A percentile compares a stretch with the other conserved stretches of the same genome.
These are phyloP conservation scores for Saturnispora silvae DNA, from an alignment of 805 yeast species.

Conservation along the genomic window DNA sequence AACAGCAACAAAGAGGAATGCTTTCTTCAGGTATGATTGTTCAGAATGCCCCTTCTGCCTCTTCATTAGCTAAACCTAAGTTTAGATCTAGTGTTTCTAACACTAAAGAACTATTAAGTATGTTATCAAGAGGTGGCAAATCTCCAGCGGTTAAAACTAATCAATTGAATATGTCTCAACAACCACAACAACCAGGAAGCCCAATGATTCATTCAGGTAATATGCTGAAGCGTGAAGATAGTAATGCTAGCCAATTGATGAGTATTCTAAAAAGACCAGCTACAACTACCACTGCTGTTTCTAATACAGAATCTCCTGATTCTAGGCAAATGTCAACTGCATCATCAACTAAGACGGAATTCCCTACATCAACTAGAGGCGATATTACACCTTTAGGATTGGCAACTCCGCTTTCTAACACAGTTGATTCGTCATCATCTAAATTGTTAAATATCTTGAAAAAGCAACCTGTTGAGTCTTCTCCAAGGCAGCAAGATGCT, in stretches of 20 bases:
- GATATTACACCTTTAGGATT: background rate
- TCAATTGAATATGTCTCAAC: background rate
- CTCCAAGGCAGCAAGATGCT: background rate
- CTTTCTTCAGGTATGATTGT: background rate
- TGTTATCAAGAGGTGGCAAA: constrained; percentile 10
- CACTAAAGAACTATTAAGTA: constrained; percentile 24
- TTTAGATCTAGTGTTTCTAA: constrained; percentile 24
- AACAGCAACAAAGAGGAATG: background rate
- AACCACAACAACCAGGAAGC: background rate
- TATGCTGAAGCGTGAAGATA: constrained; percentile 8
- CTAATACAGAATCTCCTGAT: constrained; percentile 7
- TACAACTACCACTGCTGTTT: background rate
- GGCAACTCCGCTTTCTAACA: background rate
- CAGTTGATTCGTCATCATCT: background rate
- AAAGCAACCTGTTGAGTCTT: background rate
- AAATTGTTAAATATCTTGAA: background rate
- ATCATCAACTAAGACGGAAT: background rate
- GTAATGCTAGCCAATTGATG: constrained; percentile 3
- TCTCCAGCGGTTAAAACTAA: background rate
- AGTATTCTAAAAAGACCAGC: constrained; percentile 6
- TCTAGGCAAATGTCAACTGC: background rate
- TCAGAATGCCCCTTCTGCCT: constrained; percentile 23
- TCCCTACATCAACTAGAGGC: no score
- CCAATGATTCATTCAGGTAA: constrained; percentile 1
- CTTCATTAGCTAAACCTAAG: constrained; percentile 25